phyloP scores from a whole-genome alignment of 169 alveolate species.

The Plasmodium falciparum region DNA sequence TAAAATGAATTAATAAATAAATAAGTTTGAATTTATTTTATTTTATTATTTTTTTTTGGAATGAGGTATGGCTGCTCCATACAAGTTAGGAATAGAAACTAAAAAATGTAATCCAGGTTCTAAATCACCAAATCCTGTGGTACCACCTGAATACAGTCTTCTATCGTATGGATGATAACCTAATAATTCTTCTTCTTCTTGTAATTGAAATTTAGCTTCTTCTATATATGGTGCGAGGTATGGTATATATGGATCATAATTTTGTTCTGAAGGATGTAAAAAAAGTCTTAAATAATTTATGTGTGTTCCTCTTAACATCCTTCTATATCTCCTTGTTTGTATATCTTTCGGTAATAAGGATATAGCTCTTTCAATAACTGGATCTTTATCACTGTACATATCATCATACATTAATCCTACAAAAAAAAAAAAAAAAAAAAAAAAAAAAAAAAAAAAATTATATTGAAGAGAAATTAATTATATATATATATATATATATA shows the following conservation, averaged over 20 bases:
- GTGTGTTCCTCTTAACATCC: conserved; percentile 88
- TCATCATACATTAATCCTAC: conserved; percentile 90
- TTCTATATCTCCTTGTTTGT: conserved; percentile 85
- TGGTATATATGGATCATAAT: conserved; percentile 91
- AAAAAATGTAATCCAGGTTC: conserved; percentile 88
- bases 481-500: no score
- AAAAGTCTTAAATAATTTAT: conserved; percentile 81
- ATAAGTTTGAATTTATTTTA: background rate
- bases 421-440: background rate
- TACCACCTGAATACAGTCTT: conserved; percentile 87
- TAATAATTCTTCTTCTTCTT: conserved; percentile 91
- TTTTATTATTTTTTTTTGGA: conserved; percentile 33
- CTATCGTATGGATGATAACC: conserved; percentile 91
- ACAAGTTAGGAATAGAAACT: conserved; percentile 84
- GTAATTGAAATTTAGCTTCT: conserved; percentile 91
- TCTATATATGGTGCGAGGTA: conserved; percentile 92
- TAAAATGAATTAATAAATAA: background rate
- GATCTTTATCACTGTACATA: conserved; percentile 87
- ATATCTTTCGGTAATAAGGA: conserved; percentile 86
- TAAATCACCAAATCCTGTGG: conserved; percentile 88
- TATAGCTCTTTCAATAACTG: conserved; percentile 90
- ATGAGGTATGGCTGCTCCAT: conserved; percentile 84
- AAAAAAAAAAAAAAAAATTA: background rate
- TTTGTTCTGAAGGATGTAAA: conserved; percentile 87
- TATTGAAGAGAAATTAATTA: no score